Evolutionary conservation across 768 basidiomycete species (phyloP).

Genomic region (Podaxis sp.): DNA sequence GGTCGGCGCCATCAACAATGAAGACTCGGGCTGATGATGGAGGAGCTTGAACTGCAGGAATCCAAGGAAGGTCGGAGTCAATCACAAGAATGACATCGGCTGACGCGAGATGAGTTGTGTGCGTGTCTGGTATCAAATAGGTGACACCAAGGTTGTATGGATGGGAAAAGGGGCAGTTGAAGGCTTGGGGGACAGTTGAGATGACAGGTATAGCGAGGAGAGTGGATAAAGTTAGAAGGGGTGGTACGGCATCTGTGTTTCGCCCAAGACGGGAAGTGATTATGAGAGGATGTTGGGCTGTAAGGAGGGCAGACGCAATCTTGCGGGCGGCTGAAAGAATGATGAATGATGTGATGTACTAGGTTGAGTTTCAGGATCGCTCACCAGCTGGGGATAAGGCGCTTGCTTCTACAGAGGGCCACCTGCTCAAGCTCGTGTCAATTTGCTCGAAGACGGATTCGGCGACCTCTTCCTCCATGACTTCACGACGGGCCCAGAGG

Average conservation of each 20-base stretch:
- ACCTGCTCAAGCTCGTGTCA: conserved; percentile 26
- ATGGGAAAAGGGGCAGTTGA: conserved; percentile 59
- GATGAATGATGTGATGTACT: background rate
- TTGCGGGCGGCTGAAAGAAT: conserved; percentile 27
- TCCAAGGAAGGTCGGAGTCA: conserved; percentile 71
- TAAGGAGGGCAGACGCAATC: conserved; percentile 50
- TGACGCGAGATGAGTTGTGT: conserved; percentile 44
- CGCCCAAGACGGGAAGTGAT: conserved; percentile 65
- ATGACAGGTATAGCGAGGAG: conserved; percentile 56
- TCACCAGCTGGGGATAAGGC: conserved; percentile 43
- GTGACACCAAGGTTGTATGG: conserved; percentile 53
- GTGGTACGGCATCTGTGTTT: conserved; percentile 43
- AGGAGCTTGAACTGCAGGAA: conserved; percentile 49
- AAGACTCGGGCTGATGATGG: conserved; percentile 48
- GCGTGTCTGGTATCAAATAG: conserved; percentile 44
- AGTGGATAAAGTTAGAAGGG: conserved; percentile 30
- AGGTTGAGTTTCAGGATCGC: background rate
- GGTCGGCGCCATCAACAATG: conserved; percentile 62
- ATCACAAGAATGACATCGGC: conserved; percentile 69
- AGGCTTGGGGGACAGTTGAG: conserved; percentile 46
- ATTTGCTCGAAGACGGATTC: conserved; percentile 30
- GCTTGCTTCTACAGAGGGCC: conserved; percentile 52
- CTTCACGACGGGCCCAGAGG: conserved; percentile 71
- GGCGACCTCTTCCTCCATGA: conserved; percentile 64
- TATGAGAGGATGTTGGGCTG: conserved; percentile 57